Percentiles rank a stretch among this genome's conserved stretches.
phyloP scores from a whole-genome alignment of 163 green algal genomes.

The Chlorella variabilis region DNA sequence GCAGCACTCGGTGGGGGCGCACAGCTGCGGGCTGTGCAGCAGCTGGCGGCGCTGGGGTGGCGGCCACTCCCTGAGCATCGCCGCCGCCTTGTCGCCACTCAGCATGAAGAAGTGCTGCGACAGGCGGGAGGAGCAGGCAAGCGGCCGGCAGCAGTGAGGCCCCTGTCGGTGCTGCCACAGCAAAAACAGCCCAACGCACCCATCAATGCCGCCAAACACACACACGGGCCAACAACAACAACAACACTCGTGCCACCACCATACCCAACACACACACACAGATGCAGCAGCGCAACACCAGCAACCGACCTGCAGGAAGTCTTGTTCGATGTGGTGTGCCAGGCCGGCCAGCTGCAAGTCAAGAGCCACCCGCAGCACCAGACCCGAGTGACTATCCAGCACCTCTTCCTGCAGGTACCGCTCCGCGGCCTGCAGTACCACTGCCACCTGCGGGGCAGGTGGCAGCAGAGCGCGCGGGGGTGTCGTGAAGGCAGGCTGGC shows the following conservation, averaged over 20 bases:
- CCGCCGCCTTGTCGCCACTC: conserved; percentile 7
- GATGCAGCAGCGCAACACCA: too few species aligned
- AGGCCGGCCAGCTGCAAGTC: conserved; percentile 7
- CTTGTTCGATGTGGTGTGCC: neutral
- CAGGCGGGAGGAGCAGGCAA: neutral
- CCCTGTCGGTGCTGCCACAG: too few species aligned
- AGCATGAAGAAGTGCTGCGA: conserved; percentile 23
- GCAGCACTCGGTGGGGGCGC: conserved; percentile 28
- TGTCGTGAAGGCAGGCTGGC: neutral
- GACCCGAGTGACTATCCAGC: neutral
- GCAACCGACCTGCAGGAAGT: conserved; percentile 13
- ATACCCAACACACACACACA: too few species aligned
- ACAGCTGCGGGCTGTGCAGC: neutral
- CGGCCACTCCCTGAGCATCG: conserved; percentile 19
- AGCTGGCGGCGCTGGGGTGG: conserved; percentile 8
- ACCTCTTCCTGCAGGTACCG: conserved; percentile 6
- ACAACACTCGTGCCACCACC: too few species aligned
- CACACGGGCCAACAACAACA: too few species aligned
- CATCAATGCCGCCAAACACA: too few species aligned
- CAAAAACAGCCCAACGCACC: too few species aligned
- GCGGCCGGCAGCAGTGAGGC: too few species aligned
- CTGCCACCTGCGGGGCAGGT: neutral
- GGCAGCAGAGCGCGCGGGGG: neutral
- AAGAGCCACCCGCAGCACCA: conserved; percentile 8
- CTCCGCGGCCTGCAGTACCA: neutral